Percentiles rank a stretch among this genome's conserved stretches.
These are phyloP conservation scores for Microcyclospora pomicola DNA, from an alignment of 2,329 filamentous ascomycete genomes.

Conservation along the genomic window DNA sequence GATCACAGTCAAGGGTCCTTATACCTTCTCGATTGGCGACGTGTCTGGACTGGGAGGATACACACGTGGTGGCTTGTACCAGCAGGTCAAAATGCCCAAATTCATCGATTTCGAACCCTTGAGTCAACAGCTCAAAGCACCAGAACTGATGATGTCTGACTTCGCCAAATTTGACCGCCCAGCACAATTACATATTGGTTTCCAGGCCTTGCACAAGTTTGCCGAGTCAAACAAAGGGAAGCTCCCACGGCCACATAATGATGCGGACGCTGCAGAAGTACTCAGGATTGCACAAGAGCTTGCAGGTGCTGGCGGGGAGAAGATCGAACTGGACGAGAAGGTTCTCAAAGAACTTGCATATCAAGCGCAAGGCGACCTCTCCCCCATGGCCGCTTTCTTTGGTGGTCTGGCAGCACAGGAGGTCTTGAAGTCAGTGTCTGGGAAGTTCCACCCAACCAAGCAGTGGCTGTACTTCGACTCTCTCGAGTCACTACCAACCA, in stretches of 20 bases:
- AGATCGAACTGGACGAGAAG: slow-evolving; percentile 80
- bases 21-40: slow-evolving; percentile 94
- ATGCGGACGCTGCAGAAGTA: slow-evolving; percentile 67
- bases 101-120: slow-evolving; percentile 78
- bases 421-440: slow-evolving; percentile 89
- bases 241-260: slow-evolving; percentile 70
- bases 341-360: slow-evolving; percentile 85
- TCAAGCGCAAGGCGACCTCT: slow-evolving; percentile 82
- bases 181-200: slow-evolving; percentile 76
- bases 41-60: slow-evolving; percentile 79
- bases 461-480: slow-evolving; percentile 98
- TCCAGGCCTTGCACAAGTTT: slow-evolving; percentile 86
- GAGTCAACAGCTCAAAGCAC: slow-evolving; percentile 63
- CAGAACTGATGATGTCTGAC: slow-evolving; percentile 82
- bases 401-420: slow-evolving; percentile 90
- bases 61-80: slow-evolving; percentile 74
- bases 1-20: slow-evolving; percentile 83
- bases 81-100: slow-evolving; percentile 98
- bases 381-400: slow-evolving; percentile 86
- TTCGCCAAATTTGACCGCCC: slow-evolving; percentile 97
- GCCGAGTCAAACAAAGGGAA: slow-evolving; percentile 55
- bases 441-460: slow-evolving; percentile 90
- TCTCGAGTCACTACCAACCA: slow-evolving; percentile 79
- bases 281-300: slow-evolving; percentile 62
- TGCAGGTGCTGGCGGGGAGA: slow-evolving; percentile 51